These are phyloP conservation scores for Terfezia claveryi DNA, from an alignment of 495 filamentous ascomycete species.

Conservation along the genomic window DNA sequence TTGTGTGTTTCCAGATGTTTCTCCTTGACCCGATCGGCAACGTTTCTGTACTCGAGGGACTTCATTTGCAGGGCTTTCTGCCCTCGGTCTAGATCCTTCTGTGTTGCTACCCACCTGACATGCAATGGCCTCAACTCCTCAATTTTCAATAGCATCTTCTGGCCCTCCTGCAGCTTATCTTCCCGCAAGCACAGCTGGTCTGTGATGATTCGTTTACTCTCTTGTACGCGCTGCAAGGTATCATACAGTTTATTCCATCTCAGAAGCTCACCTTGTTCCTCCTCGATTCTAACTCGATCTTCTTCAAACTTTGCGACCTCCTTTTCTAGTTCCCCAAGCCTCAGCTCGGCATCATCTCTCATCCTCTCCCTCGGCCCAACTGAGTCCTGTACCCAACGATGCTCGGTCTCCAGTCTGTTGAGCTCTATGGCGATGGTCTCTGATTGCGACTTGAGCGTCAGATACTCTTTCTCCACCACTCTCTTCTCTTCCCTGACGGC, in stretches of 20 bases:
- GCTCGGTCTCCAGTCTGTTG: background rate
- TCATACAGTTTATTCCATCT: background rate
- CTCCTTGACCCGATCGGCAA: no score
- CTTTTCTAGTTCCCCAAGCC: background rate
- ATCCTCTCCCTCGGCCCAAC: background rate
- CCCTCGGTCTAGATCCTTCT: no score
- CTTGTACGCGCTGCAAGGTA: background rate
- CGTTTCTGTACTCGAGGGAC: no score
- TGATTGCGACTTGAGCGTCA: background rate
- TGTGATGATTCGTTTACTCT: background rate
- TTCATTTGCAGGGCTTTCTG: no score
- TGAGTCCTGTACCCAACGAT: background rate
- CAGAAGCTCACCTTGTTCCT: background rate
- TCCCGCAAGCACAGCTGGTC: background rate
- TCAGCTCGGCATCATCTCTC: background rate
- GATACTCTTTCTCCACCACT: constrained; percentile 8
- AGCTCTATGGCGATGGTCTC: background rate
- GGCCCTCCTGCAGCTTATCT: no score
- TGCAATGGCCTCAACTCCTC: background rate
- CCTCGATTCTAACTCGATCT: background rate
- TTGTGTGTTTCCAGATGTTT: no score
- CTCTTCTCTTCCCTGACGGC: constrained; percentile 13
- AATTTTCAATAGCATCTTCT: background rate
- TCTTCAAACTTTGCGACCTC: background rate
- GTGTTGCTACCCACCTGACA: background rate